A percentile compares a stretch with the other conserved stretches of the same genome.
phyloP scores from a whole-genome alignment of 768 basidiomycete species.

The Pleurotus ostreatus region DNA sequence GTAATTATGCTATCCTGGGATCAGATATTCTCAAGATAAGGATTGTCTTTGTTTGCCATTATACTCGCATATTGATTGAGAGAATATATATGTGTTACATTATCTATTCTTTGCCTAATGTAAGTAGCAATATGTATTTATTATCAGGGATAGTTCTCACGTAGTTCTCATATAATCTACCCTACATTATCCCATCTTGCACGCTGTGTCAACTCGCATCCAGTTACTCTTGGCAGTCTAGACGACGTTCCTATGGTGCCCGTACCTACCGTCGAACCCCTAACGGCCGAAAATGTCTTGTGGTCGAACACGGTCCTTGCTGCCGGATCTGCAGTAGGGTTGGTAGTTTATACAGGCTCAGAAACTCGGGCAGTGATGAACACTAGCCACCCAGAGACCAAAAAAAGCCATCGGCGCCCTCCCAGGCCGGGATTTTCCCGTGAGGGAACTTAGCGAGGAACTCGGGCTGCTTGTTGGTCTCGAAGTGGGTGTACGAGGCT shows the following conservation, averaged over 20 bases:
- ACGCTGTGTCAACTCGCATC: slow-evolving; percentile 46
- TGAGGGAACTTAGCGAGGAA: slow-evolving; percentile 72
- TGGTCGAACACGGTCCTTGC: slow-evolving; percentile 99
- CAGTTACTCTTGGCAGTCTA: slow-evolving; percentile 20
- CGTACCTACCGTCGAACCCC: slow-evolving; percentile 64
- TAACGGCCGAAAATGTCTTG: slow-evolving; percentile 93
- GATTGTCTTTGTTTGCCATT: too few relatives aligned
- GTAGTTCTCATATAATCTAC: too few relatives aligned
- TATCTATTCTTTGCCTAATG: too few relatives aligned
- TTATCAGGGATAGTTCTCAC: too few relatives aligned
- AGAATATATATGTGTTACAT: too few relatives aligned
- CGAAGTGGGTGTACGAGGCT: slow-evolving; percentile 50
- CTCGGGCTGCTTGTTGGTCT: slow-evolving; percentile 68
- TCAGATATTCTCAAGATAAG: too few relatives aligned
- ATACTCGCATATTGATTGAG: too few relatives aligned
- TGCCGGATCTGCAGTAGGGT: slow-evolving; percentile 88
- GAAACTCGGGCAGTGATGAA: slow-evolving; percentile 99
- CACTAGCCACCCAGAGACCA: slow-evolving; percentile 94
- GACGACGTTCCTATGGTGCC: slow-evolving; percentile 33
- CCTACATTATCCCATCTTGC: too few relatives aligned
- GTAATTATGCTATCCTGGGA: too few relatives aligned
- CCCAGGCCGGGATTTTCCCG: slow-evolving; percentile 84
- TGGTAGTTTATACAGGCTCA: slow-evolving; percentile 90
- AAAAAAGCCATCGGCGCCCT: slow-evolving; percentile 77
- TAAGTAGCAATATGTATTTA: too few relatives aligned